Evolutionary conservation across 2,329 filamentous ascomycete species (phyloP).

Genomic region (Ambrosiella cleistominuta): DNA sequence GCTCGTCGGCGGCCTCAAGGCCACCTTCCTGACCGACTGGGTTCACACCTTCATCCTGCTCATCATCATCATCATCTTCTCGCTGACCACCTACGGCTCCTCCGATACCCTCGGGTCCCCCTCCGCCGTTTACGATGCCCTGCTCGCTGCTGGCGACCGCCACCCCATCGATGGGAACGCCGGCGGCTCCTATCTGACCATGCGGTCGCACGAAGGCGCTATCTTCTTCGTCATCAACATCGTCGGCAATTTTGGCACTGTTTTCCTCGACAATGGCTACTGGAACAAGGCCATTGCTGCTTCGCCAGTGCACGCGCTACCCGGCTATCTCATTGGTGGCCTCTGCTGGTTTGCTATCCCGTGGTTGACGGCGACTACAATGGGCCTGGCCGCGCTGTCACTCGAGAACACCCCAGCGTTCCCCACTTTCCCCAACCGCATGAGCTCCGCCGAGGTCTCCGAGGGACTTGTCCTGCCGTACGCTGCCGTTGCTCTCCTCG

Average conservation of each 20-base stretch:
- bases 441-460: slow-evolving; percentile 56
- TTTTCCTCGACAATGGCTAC: slow-evolving; percentile 77
- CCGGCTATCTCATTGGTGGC: slow-evolving; percentile 75
- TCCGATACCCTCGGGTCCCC: slow-evolving; percentile 58
- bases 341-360: slow-evolving; percentile 87
- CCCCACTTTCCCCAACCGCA: slow-evolving; percentile 55
- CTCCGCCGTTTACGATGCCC: slow-evolving; percentile 56
- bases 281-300: slow-evolving; percentile 91
- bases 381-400: slow-evolving; percentile 67
- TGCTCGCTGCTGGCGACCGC: slow-evolving; percentile 46
- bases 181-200: slow-evolving; percentile 69
- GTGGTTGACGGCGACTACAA: slow-evolving; percentile 74
- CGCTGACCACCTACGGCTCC: slow-evolving; percentile 65
- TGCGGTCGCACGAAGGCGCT: slow-evolving; percentile 62
- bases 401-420: slow-evolving; percentile 57
- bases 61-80: slow-evolving; percentile 71
- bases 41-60: slow-evolving; percentile 73
- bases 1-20: slow-evolving; percentile 62
- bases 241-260: slow-evolving; percentile 67
- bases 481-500: slow-evolving; percentile 66
- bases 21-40: slow-evolving; percentile 72
- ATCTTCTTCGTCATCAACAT: slow-evolving; percentile 86
- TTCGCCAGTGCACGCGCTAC: slow-evolving; percentile 66
- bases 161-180: slow-evolving; percentile 70
- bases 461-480: slow-evolving; percentile 75